These are phyloP conservation scores for Gossypium schwendimanii DNA, from an alignment of 441 rosid genomes.

Conservation along the genomic window DNA sequence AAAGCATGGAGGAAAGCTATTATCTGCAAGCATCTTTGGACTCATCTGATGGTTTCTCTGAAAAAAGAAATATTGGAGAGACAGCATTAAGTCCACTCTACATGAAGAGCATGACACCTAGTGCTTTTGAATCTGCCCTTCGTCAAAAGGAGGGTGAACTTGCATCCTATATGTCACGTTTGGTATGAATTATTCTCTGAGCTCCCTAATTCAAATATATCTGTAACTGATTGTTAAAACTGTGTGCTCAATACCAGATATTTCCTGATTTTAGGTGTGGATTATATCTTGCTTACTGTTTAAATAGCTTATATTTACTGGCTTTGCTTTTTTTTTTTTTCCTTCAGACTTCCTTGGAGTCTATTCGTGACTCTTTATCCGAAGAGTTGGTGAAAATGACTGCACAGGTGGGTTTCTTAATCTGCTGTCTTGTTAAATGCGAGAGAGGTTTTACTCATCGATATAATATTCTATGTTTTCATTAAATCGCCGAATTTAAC, in stretches of 20 bases:
- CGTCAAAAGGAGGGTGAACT: constrained; percentile 99
- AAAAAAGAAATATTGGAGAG: constrained; percentile 64
- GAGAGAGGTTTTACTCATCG: constrained; percentile 13
- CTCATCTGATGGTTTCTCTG: constrained; percentile 64
- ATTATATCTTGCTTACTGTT: background rate
- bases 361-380: constrained; percentile 91
- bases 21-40: constrained; percentile 91
- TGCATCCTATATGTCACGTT: constrained; percentile 90
- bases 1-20: constrained; percentile 94
- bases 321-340: constrained; percentile 13
- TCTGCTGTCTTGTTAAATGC: constrained; percentile 11
- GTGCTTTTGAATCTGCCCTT: constrained; percentile 85
- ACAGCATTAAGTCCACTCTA: constrained; percentile 65
- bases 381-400: constrained; percentile 97
- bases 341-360: constrained; percentile 78
- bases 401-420: constrained; percentile 49
- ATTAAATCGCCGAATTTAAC: background rate
- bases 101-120: constrained; percentile 87
- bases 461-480: constrained; percentile 5
- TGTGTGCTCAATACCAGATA: background rate
- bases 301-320: background rate
- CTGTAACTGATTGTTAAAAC: background rate
- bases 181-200: constrained; percentile 46
- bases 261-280: background rate
- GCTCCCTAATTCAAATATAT: background rate